Percentiles rank a stretch among this genome's conserved stretches.
These are phyloP conservation scores for Trypanosoma caninum DNA, from an alignment of 208 protist species.

Conservation along the genomic window DNA sequence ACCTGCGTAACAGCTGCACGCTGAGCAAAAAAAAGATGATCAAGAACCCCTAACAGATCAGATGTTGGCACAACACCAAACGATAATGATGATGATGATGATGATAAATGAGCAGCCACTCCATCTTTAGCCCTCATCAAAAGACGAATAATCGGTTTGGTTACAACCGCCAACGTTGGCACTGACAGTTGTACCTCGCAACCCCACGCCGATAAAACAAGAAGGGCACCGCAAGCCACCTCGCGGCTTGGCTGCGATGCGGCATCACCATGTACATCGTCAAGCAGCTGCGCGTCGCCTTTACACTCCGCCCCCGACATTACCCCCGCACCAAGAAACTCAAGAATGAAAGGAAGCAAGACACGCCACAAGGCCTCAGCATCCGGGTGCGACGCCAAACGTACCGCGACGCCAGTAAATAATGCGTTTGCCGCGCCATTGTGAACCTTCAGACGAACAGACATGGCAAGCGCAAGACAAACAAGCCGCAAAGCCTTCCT, in stretches of 20 bases:
- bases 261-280: conserved; percentile 10
- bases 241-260: conserved; percentile 27
- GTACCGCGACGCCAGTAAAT: conserved; percentile 65
- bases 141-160: conserved; percentile 55
- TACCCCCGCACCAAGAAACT: conserved; percentile 52
- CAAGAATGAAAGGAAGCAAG: conserved; percentile 69
- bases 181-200: conserved; percentile 60
- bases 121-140: conserved; percentile 18
- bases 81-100: conserved; percentile 2
- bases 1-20: conserved; percentile 39
- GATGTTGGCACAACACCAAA: conserved; percentile 29
- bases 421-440: conserved; percentile 77
- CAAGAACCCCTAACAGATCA: conserved; percentile 60
- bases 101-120: neutral
- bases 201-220: conserved; percentile 72
- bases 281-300: neutral
- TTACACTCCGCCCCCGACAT: conserved; percentile 19
- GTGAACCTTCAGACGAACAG: conserved; percentile 45
- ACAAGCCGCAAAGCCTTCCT: conserved; percentile 67
- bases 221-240: conserved; percentile 57
- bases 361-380: conserved; percentile 73
- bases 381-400: conserved; percentile 45
- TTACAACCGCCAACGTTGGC: conserved; percentile 46
- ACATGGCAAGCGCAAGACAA: conserved; percentile 48
- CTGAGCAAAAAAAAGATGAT: conserved; percentile 68